These are phyloP conservation scores for Schizonepeta tenuifolia DNA, from an alignment of 257 asterid species.

Conservation along the genomic window DNA sequence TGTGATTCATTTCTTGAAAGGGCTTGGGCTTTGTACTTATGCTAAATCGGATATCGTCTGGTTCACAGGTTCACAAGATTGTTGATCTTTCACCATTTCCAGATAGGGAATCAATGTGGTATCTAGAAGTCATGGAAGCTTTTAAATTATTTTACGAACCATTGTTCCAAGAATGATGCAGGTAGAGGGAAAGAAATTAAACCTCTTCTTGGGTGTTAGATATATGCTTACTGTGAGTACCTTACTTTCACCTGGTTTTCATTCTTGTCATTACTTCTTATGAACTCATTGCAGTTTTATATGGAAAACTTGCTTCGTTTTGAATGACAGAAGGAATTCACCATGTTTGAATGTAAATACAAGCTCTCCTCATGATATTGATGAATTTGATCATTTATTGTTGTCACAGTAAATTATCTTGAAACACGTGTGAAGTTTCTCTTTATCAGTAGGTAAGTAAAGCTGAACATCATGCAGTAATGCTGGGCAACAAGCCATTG, in stretches of 20 bases:
- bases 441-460: background rate
- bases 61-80: conserved; percentile 86
- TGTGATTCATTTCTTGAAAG: conserved; percentile 11
- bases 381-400: background rate
- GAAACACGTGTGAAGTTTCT: background rate
- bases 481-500: conserved; percentile 46
- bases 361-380: background rate
- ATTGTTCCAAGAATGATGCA: conserved; percentile 45
- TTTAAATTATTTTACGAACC: conserved; percentile 78
- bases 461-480: conserved; percentile 27
- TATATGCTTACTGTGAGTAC: conserved; percentile 19
- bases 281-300: background rate
- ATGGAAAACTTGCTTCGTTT: background rate
- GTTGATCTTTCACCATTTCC: conserved; percentile 80
- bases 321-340: background rate
- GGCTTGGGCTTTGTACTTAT: conserved; percentile 5
- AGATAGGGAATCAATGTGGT: conserved; percentile 95
- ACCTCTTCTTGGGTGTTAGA: conserved; percentile 1
- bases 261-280: background rate
- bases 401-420: background rate
- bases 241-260: background rate
- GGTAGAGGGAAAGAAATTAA: conserved; percentile 9
- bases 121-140: conserved; percentile 88
- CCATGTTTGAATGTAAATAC: background rate
- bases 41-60: conserved; percentile 16